These are phyloP conservation scores for Hymenoscyphus linearis DNA, from an alignment of 2,329 filamentous ascomycete species.

Conservation along the genomic window DNA sequence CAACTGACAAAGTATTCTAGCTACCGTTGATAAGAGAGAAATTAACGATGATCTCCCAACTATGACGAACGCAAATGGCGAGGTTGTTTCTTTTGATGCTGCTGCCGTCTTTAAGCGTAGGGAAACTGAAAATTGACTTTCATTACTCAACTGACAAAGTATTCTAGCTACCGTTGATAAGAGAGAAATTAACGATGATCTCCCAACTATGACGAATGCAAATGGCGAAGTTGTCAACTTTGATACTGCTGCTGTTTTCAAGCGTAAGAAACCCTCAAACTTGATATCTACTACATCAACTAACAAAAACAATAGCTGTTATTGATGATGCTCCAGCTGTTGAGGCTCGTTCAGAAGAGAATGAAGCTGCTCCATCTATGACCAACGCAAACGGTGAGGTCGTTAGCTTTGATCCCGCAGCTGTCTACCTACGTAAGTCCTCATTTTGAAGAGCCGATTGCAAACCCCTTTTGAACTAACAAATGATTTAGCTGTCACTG, in stretches of 20 bases:
- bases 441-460: no score
- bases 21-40: not conserved
- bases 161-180: not conserved
- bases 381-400: slow-evolving; percentile 22
- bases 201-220: slow-evolving; percentile 24
- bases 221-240: slow-evolving; percentile 25
- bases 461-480: not conserved
- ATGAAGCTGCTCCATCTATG: slow-evolving; percentile 25
- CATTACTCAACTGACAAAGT: not conserved
- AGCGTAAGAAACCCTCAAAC: slow-evolving; percentile 12
- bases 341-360: not conserved
- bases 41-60: slow-evolving; percentile 19
- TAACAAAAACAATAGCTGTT: not conserved
- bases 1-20: not conserved
- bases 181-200: slow-evolving; percentile 16
- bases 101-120: slow-evolving; percentile 21
- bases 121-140: not conserved
- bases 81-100: slow-evolving; percentile 24
- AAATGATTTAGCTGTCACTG: not conserved
- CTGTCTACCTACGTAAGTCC: slow-evolving; percentile 21
- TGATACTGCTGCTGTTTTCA: slow-evolving; percentile 20
- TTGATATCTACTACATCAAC: not conserved
- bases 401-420: slow-evolving; percentile 21
- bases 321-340: not conserved
- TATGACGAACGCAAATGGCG: slow-evolving; percentile 25